Evolutionary conservation across 176 grass and related monocot genomes (phyloP), one percentile per base, ranked within the genome.

Genomic region (Oryza rufipogon): DNA sequence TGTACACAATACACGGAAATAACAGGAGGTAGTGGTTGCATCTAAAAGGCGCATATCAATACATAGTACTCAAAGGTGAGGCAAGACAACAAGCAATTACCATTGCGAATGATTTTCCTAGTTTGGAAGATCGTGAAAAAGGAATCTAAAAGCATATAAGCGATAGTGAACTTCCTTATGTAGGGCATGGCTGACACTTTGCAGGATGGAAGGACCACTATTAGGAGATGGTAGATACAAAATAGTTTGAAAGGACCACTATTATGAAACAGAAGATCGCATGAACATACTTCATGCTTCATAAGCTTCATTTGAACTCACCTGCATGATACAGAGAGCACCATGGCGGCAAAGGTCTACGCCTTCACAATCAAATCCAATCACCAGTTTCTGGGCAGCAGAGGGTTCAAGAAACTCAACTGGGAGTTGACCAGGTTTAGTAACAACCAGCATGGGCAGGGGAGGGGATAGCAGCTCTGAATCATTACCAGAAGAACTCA

Each of bases 281-380:
- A 75, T 36, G 56, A 28, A 54, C 68, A 78, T 4, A 54, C 16
- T 22, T 8, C 47, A 68, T 22, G 19, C 26, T 64, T 19, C 9
- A 23, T 23, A 78, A 73, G 44, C 45, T 51, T 77, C 48, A 85
- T 51, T 76, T 68, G 82, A 74, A 68, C 72, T 93, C 46, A 98
- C 96, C 96, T 98, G 96, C 96, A 98, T 98, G 73, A 98, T 83
- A 85, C 96, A 98, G 78, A 98, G 91, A 88, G 83, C 76, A 13
- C 96, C 96, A 87, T 91, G 54, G 64, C 93, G 91, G 72, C 96
- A 98, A 63, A 98, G 91, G 71, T 98, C 93, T 71, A 98, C 93
- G 78, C 96, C 96, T 87, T 98, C 96, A 70, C 96, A 98, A 61
- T 98, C 96, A 82, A 98, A 90, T 75, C 93, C 93, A 52, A 98